Evolutionary conservation across 805 yeast genomes (phyloP).

Genomic region (Candida nemodendra): DNA sequence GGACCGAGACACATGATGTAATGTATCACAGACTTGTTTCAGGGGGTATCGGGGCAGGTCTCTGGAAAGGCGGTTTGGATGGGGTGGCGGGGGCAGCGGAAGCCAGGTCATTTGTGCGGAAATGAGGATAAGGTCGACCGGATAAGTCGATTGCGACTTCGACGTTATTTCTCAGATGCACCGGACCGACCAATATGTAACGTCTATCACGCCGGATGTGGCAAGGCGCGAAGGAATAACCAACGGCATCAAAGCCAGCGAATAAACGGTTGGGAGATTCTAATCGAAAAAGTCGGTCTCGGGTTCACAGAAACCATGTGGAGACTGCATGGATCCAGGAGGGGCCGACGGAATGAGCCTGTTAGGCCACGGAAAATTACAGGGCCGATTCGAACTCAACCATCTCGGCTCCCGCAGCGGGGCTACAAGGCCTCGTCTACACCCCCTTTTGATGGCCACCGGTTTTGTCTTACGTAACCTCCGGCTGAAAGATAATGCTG

Average conservation of each 20-base stretch:
- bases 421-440: background rate
- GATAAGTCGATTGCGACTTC: too few relatives aligned
- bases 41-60: background rate
- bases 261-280: too few relatives aligned
- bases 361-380: background rate
- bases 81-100: background rate
- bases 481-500: slow-evolving; percentile 11
- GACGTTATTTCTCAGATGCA: too few relatives aligned
- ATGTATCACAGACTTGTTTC: background rate
- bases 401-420: background rate
- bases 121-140: background rate
- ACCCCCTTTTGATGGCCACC: background rate
- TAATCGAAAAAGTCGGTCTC: too few relatives aligned
- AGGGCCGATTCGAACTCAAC: background rate
- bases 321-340: background rate
- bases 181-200: too few relatives aligned
- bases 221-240: too few relatives aligned
- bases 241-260: too few relatives aligned
- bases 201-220: too few relatives aligned
- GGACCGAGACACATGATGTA: background rate
- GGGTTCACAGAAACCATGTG: background rate
- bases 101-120: background rate
- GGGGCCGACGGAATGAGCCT: background rate
- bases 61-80: background rate
- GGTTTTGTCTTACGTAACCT: background rate